phyloP scores from a whole-genome alignment of 1,284 basidiomycete genomes.

The Lentinula novae-zelandiae region DNA sequence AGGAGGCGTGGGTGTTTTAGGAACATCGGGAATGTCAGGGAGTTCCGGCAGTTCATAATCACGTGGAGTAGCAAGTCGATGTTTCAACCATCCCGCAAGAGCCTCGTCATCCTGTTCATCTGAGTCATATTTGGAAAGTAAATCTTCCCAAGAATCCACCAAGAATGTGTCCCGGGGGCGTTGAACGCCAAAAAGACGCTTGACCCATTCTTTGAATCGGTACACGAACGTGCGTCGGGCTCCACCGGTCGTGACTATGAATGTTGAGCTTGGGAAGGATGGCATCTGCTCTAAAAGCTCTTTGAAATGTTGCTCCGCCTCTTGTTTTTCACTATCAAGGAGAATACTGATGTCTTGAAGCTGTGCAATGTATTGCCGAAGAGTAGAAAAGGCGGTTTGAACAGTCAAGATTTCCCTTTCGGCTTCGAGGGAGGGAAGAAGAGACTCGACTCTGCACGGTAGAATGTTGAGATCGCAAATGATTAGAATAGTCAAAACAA shows the following conservation, averaged over 20 bases:
- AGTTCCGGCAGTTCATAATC: too few relatives aligned
- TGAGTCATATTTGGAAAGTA: not conserved
- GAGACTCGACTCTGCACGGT: conserved; percentile 40
- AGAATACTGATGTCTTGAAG: conserved; percentile 48
- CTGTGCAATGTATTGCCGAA: conserved; percentile 46
- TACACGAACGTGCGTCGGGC: not conserved
- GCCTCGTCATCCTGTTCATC: not conserved
- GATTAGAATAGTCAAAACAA: conserved; percentile 1
- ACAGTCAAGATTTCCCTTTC: conserved; percentile 18
- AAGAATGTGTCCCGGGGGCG: not conserved
- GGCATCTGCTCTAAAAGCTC: conserved; percentile 25
- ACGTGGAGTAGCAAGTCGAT: not conserved
- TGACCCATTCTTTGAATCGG: conserved; percentile 3
- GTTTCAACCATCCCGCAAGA: conserved; percentile 1
- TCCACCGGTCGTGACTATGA: not conserved
- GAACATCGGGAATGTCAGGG: not conserved
- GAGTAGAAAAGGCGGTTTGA: conserved; percentile 39
- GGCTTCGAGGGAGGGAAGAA: conserved; percentile 25
- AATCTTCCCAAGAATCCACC: conserved; percentile 1
- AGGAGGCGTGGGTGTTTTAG: not conserved
- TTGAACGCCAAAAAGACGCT: conserved; percentile 3
- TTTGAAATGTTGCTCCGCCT: conserved; percentile 40
- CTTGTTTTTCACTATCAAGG: conserved; percentile 52
- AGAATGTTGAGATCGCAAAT: not conserved
- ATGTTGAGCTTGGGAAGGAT: conserved; percentile 9